Conservation (phyloP, 805 yeast genomes). For the Wickerhamiella occidentalis region DNA sequence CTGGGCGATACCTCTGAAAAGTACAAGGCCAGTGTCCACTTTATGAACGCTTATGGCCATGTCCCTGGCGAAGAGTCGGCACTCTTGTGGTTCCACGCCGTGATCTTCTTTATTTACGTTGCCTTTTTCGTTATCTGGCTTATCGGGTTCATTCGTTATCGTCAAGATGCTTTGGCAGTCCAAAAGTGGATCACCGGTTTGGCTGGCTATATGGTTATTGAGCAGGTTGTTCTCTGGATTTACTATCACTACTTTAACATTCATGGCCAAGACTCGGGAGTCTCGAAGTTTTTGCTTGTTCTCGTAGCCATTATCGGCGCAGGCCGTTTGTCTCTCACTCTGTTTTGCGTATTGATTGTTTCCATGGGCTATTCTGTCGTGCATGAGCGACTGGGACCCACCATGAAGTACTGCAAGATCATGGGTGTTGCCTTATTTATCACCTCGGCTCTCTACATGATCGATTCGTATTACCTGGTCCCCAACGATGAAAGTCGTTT, state of each 20-base stretch:
- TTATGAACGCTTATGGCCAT: conserved; percentile 86
- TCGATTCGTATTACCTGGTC: conserved; percentile 41
- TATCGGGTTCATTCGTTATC: conserved; percentile 72
- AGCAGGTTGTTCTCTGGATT: conserved; percentile 82
- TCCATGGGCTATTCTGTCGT: conserved; percentile 93
- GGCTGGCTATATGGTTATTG: conserved; percentile 68
- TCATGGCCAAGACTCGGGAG: conserved; percentile 35
- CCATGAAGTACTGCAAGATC: conserved; percentile 60
- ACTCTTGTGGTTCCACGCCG: conserved; percentile 77
- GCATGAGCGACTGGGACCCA: conserved; percentile 65
- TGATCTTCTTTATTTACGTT: conserved; percentile 70
- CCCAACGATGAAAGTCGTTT: conserved; percentile 35
- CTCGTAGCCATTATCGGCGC: conserved; percentile 71
- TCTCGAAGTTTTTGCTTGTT: conserved; percentile 61
- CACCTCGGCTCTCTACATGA: conserved; percentile 41
- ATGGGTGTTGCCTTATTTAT: conserved; percentile 47
- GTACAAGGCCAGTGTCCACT: conserved; percentile 61
- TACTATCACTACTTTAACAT: conserved; percentile 74
- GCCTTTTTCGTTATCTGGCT: conserved; percentile 72
- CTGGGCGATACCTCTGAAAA: conserved; percentile 28
- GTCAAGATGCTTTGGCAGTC: conserved; percentile 76
- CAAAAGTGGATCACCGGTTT: conserved; percentile 85
- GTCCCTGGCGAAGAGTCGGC: conserved; percentile 86
- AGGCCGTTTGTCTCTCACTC: conserved; percentile 71
- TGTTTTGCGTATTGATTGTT: conserved; percentile 74